Conservation (phyloP, 2,329 filamentous ascomycete genomes). For the Elsinoe ampelina region DNA sequence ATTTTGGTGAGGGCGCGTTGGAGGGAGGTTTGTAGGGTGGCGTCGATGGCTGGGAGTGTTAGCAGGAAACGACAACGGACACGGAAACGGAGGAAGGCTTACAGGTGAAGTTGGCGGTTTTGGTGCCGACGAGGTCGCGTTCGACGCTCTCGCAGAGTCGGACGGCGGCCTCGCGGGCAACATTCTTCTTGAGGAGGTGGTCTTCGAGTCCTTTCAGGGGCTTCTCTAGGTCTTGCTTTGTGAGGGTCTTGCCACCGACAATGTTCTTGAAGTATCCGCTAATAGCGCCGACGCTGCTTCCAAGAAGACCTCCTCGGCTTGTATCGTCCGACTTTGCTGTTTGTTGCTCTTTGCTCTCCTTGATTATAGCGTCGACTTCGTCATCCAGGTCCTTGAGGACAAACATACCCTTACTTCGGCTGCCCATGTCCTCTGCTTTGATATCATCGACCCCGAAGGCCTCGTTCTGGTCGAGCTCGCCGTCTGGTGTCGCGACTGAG, state of each 20-base stretch:
- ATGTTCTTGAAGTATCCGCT: slow-evolving; percentile 88
- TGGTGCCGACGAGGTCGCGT: slow-evolving; percentile 78
- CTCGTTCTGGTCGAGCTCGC: slow-evolving; percentile 46
- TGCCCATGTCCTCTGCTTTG: slow-evolving; percentile 74
- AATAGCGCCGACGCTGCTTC: slow-evolving; percentile 71
- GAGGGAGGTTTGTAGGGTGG: slow-evolving; percentile 77
- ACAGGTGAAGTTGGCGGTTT: slow-evolving; percentile 82
- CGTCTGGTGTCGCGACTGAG: slow-evolving; percentile 53
- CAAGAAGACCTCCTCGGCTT: slow-evolving; percentile 57
- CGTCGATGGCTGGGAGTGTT: slow-evolving; percentile 44
- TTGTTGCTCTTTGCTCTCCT: slow-evolving; percentile 63
- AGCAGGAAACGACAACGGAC: slow-evolving; percentile 1
- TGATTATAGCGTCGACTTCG: slow-evolving; percentile 82
- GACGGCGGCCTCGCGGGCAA: slow-evolving; percentile 86
- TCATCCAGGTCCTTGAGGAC: slow-evolving; percentile 88
- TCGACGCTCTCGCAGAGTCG: slow-evolving; percentile 87
- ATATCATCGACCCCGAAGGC: slow-evolving; percentile 61
- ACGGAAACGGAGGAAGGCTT: slow-evolving; percentile 27
- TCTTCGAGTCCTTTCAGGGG: slow-evolving; percentile 95
- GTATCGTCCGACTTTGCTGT: slow-evolving; percentile 36
- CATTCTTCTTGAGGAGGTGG: slow-evolving; percentile 88
- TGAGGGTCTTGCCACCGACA: slow-evolving; percentile 86
- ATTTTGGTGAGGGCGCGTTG: slow-evolving; percentile 89
- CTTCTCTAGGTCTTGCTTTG: slow-evolving; percentile 79
- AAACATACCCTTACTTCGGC: slow-evolving; percentile 82